Evolutionary conservation across 2,329 filamentous ascomycete species (phyloP).

Genomic region (Aspergillus hiratsukae): DNA sequence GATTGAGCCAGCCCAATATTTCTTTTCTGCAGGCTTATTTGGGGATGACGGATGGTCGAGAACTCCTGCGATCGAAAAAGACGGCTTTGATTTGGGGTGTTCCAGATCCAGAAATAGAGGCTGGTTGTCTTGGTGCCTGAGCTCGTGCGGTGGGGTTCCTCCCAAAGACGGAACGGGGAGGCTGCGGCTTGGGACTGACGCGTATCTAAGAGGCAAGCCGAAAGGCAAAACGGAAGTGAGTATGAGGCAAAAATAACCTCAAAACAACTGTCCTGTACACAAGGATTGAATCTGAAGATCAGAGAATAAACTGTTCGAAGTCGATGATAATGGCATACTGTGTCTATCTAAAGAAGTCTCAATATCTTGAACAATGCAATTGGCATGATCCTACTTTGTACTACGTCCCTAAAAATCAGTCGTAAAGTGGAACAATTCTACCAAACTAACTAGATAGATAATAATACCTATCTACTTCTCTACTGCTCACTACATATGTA

Average conservation of each 20-base stretch:
- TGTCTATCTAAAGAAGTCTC: not conserved
- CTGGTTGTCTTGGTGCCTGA: conserved; percentile 15
- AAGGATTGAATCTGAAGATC: not conserved
- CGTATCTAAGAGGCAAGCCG: conserved; percentile 15
- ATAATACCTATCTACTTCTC: not conserved
- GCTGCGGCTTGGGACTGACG: conserved; percentile 16
- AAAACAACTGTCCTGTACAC: not conserved
- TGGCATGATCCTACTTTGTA: not conserved
- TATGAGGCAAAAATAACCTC: not conserved
- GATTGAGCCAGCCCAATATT: not conserved
- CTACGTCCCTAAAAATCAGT: not conserved
- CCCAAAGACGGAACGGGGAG: conserved; percentile 14
- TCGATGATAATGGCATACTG: not conserved
- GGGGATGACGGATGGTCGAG: conserved; percentile 1
- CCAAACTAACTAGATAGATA: not conserved
- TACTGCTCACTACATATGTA: not conserved
- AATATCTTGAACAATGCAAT: not conserved
- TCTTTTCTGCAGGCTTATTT: not conserved
- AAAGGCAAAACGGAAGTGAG: not conserved
- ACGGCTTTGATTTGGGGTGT: not conserved
- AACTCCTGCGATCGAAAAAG: conserved; percentile 8
- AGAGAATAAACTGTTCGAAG: not conserved
- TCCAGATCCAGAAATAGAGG: not conserved
- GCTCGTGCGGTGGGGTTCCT: conserved; percentile 22
- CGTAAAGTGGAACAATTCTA: not conserved